Percentiles rank a stretch among this genome's conserved stretches.
These are phyloP conservation scores for Boletus insuetus DNA, from an alignment of 768 basidiomycete genomes.

Conservation along the genomic window DNA sequence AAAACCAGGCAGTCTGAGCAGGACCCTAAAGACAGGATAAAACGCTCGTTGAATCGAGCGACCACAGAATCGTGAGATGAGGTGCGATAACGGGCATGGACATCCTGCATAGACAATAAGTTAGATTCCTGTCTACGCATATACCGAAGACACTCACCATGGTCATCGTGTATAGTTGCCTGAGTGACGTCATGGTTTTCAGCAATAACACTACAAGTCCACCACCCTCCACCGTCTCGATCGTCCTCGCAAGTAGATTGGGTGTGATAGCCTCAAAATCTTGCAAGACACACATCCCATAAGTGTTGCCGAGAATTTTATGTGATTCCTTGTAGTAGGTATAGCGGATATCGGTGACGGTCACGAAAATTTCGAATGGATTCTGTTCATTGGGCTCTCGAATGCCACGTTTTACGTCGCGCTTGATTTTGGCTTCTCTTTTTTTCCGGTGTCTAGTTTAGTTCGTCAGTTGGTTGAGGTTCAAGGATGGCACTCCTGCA, in stretches of 20 bases:
- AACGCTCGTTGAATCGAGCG: slow-evolving; percentile 98
- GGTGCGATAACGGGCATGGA: slow-evolving; percentile 92
- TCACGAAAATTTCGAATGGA: slow-evolving; percentile 97
- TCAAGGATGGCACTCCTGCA: background rate
- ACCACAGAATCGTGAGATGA: slow-evolving; percentile 83
- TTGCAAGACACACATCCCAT: slow-evolving; percentile 94
- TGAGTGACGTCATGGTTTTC: slow-evolving; percentile 92
- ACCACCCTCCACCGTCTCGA: slow-evolving; percentile 98
- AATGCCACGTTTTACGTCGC: slow-evolving; percentile 91
- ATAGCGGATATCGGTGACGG: slow-evolving; percentile 98
- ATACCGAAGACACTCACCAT: slow-evolving; percentile 42
- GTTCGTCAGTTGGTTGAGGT: background rate
- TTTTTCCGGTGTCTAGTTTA: slow-evolving; percentile 85
- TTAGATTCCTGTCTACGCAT: background rate
- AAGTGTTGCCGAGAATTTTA: slow-evolving; percentile 96
- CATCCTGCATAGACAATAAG: slow-evolving; percentile 61
- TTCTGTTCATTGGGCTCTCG: slow-evolving; percentile 94
- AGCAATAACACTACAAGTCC: slow-evolving; percentile 84
- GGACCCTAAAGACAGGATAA: slow-evolving; percentile 94
- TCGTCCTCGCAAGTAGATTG: slow-evolving; percentile 92
- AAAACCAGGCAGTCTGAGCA: slow-evolving; percentile 91
- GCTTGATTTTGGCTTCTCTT: slow-evolving; percentile 93
- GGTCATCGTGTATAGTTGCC: slow-evolving; percentile 91
- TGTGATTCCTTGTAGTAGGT: slow-evolving; percentile 99
- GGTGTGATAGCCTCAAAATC: slow-evolving; percentile 99